Conservation (phyloP, 345 rosid genomes). For the Hibiscus tridactylites region DNA sequence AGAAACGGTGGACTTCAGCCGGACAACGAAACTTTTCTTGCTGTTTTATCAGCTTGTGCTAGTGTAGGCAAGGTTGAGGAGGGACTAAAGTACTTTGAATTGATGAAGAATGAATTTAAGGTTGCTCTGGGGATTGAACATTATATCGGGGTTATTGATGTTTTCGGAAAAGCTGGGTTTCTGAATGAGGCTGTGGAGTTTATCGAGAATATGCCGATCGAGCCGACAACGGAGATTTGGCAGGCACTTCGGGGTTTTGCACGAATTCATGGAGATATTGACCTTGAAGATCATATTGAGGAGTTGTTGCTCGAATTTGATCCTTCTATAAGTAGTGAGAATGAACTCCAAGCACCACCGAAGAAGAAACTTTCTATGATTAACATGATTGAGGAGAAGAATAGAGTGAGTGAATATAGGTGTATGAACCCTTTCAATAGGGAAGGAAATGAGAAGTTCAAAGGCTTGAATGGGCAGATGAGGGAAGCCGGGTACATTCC, state of each 20-base stretch:
- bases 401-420: conserved; percentile 29
- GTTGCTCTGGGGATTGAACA: conserved; percentile 33
- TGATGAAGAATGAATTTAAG: conserved; percentile 31
- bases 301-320: conserved; percentile 30
- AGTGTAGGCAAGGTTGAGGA: conserved; percentile 28
- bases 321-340: conserved; percentile 20
- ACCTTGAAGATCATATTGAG: conserved; percentile 35
- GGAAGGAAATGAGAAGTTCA: conserved; percentile 18
- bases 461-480: conserved; percentile 53
- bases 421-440: conserved; percentile 30
- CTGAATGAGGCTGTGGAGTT: conserved; percentile 46
- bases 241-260: conserved; percentile 28
- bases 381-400: conserved; percentile 53
- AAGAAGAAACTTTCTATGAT: conserved; percentile 28
- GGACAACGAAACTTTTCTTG: conserved; percentile 25
- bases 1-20: conserved; percentile 21
- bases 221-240: conserved; percentile 34
- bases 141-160: conserved; percentile 29
- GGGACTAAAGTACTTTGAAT: conserved; percentile 28
- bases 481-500: conserved; percentile 56
- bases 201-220: conserved; percentile 37
- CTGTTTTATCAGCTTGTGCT: conserved; percentile 37
- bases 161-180: conserved; percentile 35
- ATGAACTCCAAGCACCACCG: conserved; percentile 21
- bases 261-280: conserved; percentile 44